Evolutionary conservation across 1,139 yeast species (phyloP).

Genomic region (Pichia terricola): DNA sequence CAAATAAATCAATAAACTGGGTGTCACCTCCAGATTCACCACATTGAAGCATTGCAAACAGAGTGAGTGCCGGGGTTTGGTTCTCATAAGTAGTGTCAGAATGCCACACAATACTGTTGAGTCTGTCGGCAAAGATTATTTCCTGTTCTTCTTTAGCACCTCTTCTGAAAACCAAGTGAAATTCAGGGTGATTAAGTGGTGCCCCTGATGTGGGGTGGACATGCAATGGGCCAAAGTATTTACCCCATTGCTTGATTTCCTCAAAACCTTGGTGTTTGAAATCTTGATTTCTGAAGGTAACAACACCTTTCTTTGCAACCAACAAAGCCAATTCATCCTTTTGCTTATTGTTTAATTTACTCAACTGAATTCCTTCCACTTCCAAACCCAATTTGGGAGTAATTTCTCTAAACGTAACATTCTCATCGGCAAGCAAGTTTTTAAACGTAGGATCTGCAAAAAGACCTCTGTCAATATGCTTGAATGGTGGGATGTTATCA

Average conservation of each 20-base stretch:
- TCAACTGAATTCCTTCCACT: background rate
- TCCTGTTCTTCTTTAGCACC: conserved; percentile 27
- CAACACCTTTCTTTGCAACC: conserved; percentile 42
- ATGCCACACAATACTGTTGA: conserved; percentile 44
- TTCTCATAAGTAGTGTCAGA: conserved; percentile 62
- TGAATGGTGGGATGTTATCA: conserved; percentile 38
- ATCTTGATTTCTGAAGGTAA: conserved; percentile 59
- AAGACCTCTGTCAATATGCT: conserved; percentile 44
- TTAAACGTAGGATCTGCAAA: conserved; percentile 48
- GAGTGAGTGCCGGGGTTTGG: conserved; percentile 62
- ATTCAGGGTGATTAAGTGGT: no score
- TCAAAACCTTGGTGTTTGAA: conserved; percentile 33
- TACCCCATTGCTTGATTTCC: background rate
- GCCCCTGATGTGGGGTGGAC: conserved; percentile 69
- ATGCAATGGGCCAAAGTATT: no score
- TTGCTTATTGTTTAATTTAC: background rate
- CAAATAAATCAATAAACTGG: conserved; percentile 51
- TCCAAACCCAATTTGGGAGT: conserved; percentile 62
- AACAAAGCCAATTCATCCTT: conserved; percentile 2
- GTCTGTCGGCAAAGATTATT: conserved; percentile 20
- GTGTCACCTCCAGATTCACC: conserved; percentile 55
- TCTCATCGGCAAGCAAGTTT: conserved; percentile 33
- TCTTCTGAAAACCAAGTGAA: conserved; percentile 44
- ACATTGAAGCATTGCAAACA: conserved; percentile 38
- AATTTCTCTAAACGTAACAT: conserved; percentile 24